Base-by-base conservation (phyloP, 176 grass and related monocot species). In the Aegilops umbellulata region DNA sequence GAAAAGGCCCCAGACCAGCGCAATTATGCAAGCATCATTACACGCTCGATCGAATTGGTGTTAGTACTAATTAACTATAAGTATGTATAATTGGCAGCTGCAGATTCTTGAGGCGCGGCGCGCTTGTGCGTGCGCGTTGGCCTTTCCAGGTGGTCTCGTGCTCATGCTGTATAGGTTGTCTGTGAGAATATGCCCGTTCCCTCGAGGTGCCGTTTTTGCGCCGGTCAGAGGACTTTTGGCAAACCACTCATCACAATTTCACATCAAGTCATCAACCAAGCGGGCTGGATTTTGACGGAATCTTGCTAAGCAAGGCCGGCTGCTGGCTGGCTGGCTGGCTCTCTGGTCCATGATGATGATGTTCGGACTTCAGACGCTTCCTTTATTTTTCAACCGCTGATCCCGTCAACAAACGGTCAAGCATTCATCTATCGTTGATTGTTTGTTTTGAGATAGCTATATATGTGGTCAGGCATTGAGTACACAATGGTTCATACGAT, bases 11-110 rank as follows among this genome's bases (percentile, higher is more conserved):
- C 19, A 31, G 69, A 26, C 13, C 58, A 0, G 38, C 16, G 72
- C 74, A 39, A 74, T 19, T 74, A 74, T 74, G 71, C 71, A 19
- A 31, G 55, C 22, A 86, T 42, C 79, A 82, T 90, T 62, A 32
- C 79, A 39, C 22, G 44, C 60, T 25, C 74, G 62, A 13, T 53
- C 83, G 76, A 78, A 77, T 30, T 60, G 34, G 55, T 53, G 57
- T 51, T 65, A 0, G 38, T 36, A 12, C 23, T 20, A 20, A 35
- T 23, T 84, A 51, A 79, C 31, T 15, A 0, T 34, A 51, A 78
- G 51, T 10, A 74, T 15, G 68, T 10, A 62, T 39, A 57, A 3
- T 36, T 69, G 29, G 20, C 22, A 78, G 47, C 3, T 63, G 2
- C 5, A 7, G 80, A 6, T 2, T 35, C 20, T 55, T 76, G 10